Evolutionary conservation across 140 eudicot species (phyloP), one percentile per base, ranked within the genome.

Genomic region (Erigeron philadelphicus): DNA sequence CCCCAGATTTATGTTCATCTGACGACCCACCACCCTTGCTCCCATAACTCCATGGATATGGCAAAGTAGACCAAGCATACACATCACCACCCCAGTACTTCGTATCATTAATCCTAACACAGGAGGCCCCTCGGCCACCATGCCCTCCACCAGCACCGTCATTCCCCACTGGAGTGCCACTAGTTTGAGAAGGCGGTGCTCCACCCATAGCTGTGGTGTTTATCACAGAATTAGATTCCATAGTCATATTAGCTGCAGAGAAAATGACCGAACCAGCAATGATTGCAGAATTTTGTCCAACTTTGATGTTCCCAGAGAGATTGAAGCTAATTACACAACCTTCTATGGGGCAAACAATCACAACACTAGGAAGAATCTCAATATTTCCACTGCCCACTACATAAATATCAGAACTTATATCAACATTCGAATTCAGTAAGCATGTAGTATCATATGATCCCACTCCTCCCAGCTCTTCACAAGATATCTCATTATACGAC

Each of bases 111-210:
- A 76, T 77, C 75, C 85, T 83, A 59, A 79, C 40, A 82, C 97
- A 90, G 19, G 97, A 87, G 19, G 95, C 97, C 61, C 97, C 97
- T 71, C 97, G 80, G 15, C 97, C 97, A 9, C 97, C 97, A 78
- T 90, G 97, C 16, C 97, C 97, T 23, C 97, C 97, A 52, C 97
- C 97, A 78, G 95, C 95, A 64, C 95, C 93, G 7, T 90, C 97
- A 73, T 75, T 60, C 75, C 93, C 92, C 60, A 85, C 89, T 23
- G 97, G 97, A 57, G 97, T 90, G 52, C 97, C 97, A 66, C 95
- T 90, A 31, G 97, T 85, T 71, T 90, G 97, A 64, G 95, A 57
- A 38, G 97, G 97, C 2, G 97, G 97, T 61, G 81, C 52, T 75
- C 97, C 97, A 69, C 84, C 95, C 84, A 85, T 72, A 42, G 85